Evolutionary conservation across 2,329 filamentous ascomycete species (phyloP), one percentile per base, ranked within the genome.

Genomic region (Pleoardoris graminearum): DNA sequence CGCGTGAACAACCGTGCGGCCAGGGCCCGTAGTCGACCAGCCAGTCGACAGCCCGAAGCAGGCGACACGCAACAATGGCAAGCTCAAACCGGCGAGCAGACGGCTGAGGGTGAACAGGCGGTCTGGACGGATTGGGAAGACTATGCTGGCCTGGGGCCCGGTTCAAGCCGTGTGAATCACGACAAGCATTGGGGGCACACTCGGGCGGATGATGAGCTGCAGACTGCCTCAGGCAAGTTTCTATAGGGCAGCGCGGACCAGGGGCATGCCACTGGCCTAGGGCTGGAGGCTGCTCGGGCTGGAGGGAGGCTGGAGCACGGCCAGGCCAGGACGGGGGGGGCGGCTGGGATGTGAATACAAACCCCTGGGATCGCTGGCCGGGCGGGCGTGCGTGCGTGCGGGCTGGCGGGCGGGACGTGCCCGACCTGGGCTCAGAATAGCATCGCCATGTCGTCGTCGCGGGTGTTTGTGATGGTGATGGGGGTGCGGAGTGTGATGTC

Each of bases 61-160:
- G 61, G 63, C 61, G 65, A 62, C 65, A 65, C 53, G 63, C 54
- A 61, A 59, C 60, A 61, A 63, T 55, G 63, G 59, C 63, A 64
- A 56, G 54, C 52, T 57, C 56, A 59, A 55, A 62, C 39, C 43
- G 54, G 54, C 46, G 51, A 61, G 58, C 57, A 56, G 42, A 53
- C 58, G 55, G 59, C 60, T 58, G 61, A 58, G 45, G 48, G 42
- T 14, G 39, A 55, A 53, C 57, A 54, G 52, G 35, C 53, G 63
- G 62, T 59, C 64, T 63, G 60, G 65, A 64, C 63, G 53, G 61
- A 64, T 53, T 55, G 51, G 45, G 52, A 56, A 47, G 50, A 48
- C 54, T 59, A 60, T 62, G 38, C 60, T 63, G 51, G 30, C 49
- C 38, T 54, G 56, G 43, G 35, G 47, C 41, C 50, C 54, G 58